Evolutionary conservation across 2,329 filamentous ascomycete species (phyloP).

Genomic region (Falciphora oryzae): DNA sequence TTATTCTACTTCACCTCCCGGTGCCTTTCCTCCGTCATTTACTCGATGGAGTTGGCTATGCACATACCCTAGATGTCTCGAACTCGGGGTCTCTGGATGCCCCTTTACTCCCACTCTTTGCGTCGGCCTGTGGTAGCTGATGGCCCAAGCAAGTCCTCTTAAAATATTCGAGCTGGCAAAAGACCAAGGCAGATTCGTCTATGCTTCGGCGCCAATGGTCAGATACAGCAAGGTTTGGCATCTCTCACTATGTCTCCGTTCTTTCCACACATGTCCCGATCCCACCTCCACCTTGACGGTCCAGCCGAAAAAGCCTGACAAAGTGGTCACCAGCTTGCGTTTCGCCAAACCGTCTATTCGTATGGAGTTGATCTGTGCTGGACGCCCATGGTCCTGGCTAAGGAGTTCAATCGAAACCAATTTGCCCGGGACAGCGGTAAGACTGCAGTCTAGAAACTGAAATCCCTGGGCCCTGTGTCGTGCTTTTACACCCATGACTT

Average conservation of each 20-base stretch:
- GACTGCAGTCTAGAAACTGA: slow-evolving; percentile 9
- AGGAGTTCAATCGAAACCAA: slow-evolving; percentile 59
- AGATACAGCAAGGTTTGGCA: slow-evolving; percentile 50
- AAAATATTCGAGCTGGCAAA: slow-evolving; percentile 53
- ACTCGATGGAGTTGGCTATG: not conserved
- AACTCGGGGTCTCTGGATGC: not conserved
- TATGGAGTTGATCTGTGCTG: slow-evolving; percentile 63
- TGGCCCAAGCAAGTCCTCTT: slow-evolving; percentile 36
- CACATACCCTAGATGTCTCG: not conserved
- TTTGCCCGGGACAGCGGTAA: slow-evolving; percentile 55
- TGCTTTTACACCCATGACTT: slow-evolving; percentile 12
- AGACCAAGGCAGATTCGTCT: slow-evolving; percentile 46
- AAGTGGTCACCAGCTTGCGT: slow-evolving; percentile 48
- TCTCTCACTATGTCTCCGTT: not conserved
- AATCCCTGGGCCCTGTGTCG: not conserved
- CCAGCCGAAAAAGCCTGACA: slow-evolving; percentile 11
- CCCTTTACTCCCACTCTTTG: not conserved
- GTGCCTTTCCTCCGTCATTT: not conserved
- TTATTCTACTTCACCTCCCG: not conserved
- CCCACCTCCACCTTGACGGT: not conserved
- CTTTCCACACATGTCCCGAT: not conserved
- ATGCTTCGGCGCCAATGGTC: slow-evolving; percentile 63
- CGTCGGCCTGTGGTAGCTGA: not conserved
- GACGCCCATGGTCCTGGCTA: slow-evolving; percentile 67
- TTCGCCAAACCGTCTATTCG: slow-evolving; percentile 59